Percentiles rank a stretch among this genome's conserved stretches.
Evolutionary conservation across 1,284 basidiomycete species (phyloP).

Genomic region (Bjerkandera adusta): DNA sequence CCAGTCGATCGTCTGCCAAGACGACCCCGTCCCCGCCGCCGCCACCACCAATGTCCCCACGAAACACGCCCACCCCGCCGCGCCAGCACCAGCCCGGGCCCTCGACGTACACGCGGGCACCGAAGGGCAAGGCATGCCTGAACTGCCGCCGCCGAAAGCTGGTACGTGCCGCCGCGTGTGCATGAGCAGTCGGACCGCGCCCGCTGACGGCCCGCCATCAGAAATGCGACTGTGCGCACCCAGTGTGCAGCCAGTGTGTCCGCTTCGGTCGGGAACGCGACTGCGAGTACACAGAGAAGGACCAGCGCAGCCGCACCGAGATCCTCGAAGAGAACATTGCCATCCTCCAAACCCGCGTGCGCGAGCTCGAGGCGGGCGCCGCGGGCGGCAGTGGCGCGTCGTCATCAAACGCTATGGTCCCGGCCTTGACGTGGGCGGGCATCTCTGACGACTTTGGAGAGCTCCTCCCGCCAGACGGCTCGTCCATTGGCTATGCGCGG

Average conservation of each 20-base stretch:
- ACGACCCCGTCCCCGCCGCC: no score
- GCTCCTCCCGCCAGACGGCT: no score
- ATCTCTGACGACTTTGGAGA: no score
- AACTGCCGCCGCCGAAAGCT: constrained; percentile 32
- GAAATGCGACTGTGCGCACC: constrained; percentile 30
- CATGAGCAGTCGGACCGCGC: background rate
- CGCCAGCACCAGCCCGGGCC: constrained; percentile 8
- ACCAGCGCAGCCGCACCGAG: constrained; percentile 28
- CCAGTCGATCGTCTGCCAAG: no score
- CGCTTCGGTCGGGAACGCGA: constrained; percentile 29
- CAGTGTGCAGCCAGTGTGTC: constrained; percentile 31
- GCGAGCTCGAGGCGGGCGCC: constrained; percentile 27
- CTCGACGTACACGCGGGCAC: constrained; percentile 23
- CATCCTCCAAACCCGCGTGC: constrained; percentile 27
- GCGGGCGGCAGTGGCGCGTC: constrained; percentile 16
- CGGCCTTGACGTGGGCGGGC: no score
- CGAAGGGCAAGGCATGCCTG: constrained; percentile 33
- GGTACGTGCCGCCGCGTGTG: constrained; percentile 17
- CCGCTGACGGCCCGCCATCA: constrained; percentile 5
- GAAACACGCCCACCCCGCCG: background rate
- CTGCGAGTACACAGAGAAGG: constrained; percentile 32
- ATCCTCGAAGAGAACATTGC: constrained; percentile 31
- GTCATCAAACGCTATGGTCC: constrained; percentile 18
- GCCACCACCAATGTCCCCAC: background rate
- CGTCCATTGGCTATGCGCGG: no score